Percentiles rank a stretch among this genome's conserved stretches.
These are phyloP conservation scores for Maudiozyma serrabonitensis DNA, from an alignment of 805 yeast genomes.

Conservation along the genomic window DNA sequence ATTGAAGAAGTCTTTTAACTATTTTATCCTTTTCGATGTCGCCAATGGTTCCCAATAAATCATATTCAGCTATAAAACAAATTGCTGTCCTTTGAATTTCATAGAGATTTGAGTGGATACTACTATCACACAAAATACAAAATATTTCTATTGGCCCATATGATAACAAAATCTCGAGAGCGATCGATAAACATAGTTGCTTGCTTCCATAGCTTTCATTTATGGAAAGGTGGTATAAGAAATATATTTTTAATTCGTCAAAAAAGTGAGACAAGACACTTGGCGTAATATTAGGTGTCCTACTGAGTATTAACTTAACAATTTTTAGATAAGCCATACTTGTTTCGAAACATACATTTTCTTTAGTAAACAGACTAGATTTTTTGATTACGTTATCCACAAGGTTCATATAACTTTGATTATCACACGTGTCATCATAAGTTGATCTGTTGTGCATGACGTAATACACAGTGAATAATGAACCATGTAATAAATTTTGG, in stretches of 20 bases:
- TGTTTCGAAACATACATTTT: constrained; percentile 21
- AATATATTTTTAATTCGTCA: constrained; percentile 28
- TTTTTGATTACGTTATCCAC: neutral
- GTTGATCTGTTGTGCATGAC: neutral
- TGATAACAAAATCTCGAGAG: constrained; percentile 26
- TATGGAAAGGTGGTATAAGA: constrained; percentile 24
- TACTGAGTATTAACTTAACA: neutral
- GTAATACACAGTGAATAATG: constrained; percentile 35
- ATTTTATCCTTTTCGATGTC: neutral
- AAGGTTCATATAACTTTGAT: neutral
- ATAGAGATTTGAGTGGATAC: constrained; percentile 32
- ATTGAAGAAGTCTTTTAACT: constrained; percentile 9
- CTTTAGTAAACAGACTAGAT: constrained; percentile 8
- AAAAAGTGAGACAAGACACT: constrained; percentile 4
- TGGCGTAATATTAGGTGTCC: neutral
- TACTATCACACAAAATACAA: constrained; percentile 25
- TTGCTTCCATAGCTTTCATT: constrained; percentile 38
- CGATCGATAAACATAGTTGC: constrained; percentile 35
- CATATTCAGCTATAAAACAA: constrained; percentile 7
- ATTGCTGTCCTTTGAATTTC: constrained; percentile 40
- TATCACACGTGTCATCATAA: neutral
- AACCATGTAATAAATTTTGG: constrained; percentile 53
- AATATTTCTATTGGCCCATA: constrained; percentile 14
- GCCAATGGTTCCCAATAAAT: neutral
- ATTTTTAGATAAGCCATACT: neutral